These are phyloP conservation scores for Neurospora africana DNA, from an alignment of 495 filamentous ascomycete species.

Conservation along the genomic window DNA sequence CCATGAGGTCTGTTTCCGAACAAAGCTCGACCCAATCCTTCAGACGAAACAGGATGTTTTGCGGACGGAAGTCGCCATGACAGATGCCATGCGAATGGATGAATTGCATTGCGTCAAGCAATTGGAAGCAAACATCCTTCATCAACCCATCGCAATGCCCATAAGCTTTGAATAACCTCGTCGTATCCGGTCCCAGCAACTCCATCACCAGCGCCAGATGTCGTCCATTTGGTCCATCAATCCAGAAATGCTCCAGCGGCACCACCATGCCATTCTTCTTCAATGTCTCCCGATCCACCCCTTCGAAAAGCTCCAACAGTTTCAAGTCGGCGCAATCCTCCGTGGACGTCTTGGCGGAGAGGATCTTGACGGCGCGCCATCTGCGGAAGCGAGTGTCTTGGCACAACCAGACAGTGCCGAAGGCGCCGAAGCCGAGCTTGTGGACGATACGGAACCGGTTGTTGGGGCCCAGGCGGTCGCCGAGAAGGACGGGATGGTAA, in stretches of 20 bases:
- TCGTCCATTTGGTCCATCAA: slow-evolving; percentile 24
- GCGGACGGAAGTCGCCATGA: slow-evolving; percentile 20
- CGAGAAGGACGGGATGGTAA: slow-evolving; percentile 10
- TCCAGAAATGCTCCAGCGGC: slow-evolving; percentile 19
- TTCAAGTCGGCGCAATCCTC: slow-evolving; percentile 12
- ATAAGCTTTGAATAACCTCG: slow-evolving; percentile 1
- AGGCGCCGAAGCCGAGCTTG: slow-evolving; percentile 39
- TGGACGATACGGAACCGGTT: slow-evolving; percentile 30
- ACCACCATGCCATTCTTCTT: neutral
- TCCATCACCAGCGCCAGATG: slow-evolving; percentile 27
- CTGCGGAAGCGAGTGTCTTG: neutral
- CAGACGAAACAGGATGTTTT: slow-evolving; percentile 16
- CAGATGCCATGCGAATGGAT: slow-evolving; percentile 21
- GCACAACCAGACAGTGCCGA: slow-evolving; percentile 38
- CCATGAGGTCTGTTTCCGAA: slow-evolving; percentile 2
- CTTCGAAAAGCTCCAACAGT: slow-evolving; percentile 7
- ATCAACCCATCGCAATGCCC: slow-evolving; percentile 2
- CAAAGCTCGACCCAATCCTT: slow-evolving; percentile 13
- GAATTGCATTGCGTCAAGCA: slow-evolving; percentile 14
- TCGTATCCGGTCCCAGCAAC: slow-evolving; percentile 19
- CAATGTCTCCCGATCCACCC: slow-evolving; percentile 7
- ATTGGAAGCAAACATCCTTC: slow-evolving; percentile 14
- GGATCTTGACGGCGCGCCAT: slow-evolving; percentile 14
- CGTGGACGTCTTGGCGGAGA: slow-evolving; percentile 20
- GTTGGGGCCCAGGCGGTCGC: slow-evolving; percentile 18